Percentiles rank a stretch among this genome's conserved stretches.
Conservation (phyloP, 129 eudicot species). For the Smallanthus sonchifolius region DNA sequence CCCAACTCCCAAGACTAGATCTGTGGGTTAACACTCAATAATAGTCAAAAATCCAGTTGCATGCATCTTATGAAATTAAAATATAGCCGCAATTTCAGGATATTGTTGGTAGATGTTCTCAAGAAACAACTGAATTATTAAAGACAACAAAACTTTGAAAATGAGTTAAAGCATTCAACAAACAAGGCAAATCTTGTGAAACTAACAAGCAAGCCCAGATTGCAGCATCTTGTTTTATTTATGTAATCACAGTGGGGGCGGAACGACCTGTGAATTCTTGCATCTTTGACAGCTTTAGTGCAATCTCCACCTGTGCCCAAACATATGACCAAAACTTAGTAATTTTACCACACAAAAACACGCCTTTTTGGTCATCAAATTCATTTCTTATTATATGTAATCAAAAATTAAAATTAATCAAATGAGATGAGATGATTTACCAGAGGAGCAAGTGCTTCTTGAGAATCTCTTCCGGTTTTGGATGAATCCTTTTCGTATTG, state of each 20-base stretch:
- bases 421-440: constrained; percentile 23
- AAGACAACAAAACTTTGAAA: constrained; percentile 21
- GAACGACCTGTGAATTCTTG: constrained; percentile 73
- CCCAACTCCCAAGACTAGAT: no score
- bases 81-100: constrained; percentile 2
- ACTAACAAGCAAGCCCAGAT: constrained; percentile 7
- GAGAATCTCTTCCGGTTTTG: constrained; percentile 76
- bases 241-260: constrained; percentile 79
- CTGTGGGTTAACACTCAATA: not conserved
- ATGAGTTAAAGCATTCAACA: constrained; percentile 19
- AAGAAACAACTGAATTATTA: constrained; percentile 28
- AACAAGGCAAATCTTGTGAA: constrained; percentile 12
- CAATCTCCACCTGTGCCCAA: constrained; percentile 62
- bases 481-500: constrained; percentile 81
- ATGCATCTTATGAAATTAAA: not conserved
- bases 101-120: constrained; percentile 14
- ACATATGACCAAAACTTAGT: not conserved
- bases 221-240: constrained; percentile 1
- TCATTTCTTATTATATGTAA: no score
- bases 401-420: no score
- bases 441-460: constrained; percentile 84
- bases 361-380: not conserved
- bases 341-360: not conserved
- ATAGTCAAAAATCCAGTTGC: not conserved
- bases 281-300: constrained; percentile 84